phyloP scores from a whole-genome alignment of 139 green algal genomes.

The Coelastrella sp. region DNA sequence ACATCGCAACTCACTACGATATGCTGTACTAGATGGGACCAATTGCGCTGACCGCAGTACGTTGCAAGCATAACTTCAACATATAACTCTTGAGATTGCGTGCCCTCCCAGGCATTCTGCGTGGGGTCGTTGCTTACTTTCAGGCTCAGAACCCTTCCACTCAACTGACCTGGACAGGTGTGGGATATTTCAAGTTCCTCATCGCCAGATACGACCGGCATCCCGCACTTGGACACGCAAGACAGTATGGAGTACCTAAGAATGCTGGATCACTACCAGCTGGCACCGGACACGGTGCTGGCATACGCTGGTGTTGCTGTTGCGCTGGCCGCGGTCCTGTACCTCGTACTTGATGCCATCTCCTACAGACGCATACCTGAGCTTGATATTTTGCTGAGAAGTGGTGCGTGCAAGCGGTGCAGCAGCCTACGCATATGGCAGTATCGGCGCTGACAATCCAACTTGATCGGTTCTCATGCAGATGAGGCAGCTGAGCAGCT shows the following conservation, averaged over 20 bases:
- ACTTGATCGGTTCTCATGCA: not conserved
- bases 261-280: not conserved
- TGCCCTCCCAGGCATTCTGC: too few relatives aligned
- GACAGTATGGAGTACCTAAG: not conserved
- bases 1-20: too few relatives aligned
- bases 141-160: too few relatives aligned
- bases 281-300: not conserved
- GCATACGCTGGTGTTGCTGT: not conserved
- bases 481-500: slow-evolving; percentile 44
- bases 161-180: too few relatives aligned
- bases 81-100: not conserved
- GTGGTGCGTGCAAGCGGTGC: not conserved
- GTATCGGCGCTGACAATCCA: slow-evolving; percentile 6
- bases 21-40: too few relatives aligned
- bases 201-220: too few relatives aligned
- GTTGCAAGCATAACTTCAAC: not conserved
- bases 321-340: slow-evolving; percentile 15
- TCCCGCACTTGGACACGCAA: too few relatives aligned
- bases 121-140: too few relatives aligned
- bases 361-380: slow-evolving; percentile 23
- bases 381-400: slow-evolving; percentile 11
- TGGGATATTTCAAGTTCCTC: not conserved
- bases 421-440: not conserved
- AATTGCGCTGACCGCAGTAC: too few relatives aligned
- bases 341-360: slow-evolving; percentile 33